Conservation (phyloP, 2,329 filamentous ascomycete species). For the Diaporthe sp. region DNA sequence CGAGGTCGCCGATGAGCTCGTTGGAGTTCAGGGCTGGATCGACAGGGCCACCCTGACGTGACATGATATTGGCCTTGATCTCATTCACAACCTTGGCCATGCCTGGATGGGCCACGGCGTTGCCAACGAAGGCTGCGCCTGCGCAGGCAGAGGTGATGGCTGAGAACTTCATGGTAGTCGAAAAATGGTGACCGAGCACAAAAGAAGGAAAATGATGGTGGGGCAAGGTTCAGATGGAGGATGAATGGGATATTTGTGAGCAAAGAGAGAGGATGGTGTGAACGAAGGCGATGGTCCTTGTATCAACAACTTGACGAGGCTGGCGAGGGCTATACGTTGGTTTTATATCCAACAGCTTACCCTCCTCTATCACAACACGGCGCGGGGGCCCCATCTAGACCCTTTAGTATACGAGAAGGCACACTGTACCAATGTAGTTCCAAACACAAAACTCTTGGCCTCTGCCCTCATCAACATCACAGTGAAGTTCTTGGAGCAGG, state of each 20-base stretch:
- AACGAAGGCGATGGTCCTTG: constrained; percentile 10
- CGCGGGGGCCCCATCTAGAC: background rate
- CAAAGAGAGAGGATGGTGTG: background rate
- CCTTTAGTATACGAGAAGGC: background rate
- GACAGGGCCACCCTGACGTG: constrained; percentile 5
- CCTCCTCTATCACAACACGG: background rate
- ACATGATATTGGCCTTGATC: constrained; percentile 21
- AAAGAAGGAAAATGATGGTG: constrained; percentile 1
- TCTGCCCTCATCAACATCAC: background rate
- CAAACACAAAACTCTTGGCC: constrained; percentile 30
- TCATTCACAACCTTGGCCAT: constrained; percentile 22
- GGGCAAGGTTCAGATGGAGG: background rate
- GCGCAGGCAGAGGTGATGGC: constrained; percentile 21
- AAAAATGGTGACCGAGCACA: background rate
- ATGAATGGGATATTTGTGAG: background rate
- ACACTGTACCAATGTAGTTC: constrained; percentile 1
- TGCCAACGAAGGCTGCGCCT: constrained; percentile 29
- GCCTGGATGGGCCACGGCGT: constrained; percentile 41
- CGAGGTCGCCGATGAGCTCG: constrained; percentile 31
- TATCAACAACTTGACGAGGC: background rate
- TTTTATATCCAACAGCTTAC: constrained; percentile 4
- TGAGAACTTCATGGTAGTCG: constrained; percentile 22
- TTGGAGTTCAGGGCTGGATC: constrained; percentile 24
- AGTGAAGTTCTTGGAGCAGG: background rate
- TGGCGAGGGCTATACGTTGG: background rate